A percentile compares a stretch with the other conserved stretches of the same genome.
phyloP scores from a whole-genome alignment of 495 filamentous ascomycete species.

The Neurospora sublineolata region DNA sequence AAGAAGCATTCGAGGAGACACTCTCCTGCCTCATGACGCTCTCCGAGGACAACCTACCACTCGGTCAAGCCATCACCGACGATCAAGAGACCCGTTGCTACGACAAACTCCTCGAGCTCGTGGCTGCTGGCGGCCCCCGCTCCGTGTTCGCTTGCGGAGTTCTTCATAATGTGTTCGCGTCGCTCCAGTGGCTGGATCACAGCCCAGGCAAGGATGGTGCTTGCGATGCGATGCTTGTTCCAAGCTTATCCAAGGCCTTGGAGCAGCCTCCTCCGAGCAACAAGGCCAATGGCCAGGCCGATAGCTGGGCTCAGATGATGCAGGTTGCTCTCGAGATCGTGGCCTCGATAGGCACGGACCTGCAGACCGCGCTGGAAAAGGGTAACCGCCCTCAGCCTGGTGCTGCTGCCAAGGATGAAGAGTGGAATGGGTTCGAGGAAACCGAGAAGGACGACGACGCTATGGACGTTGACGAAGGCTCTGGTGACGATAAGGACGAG shows the following conservation, averaged over 20 bases:
- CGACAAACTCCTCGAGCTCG: conserved; percentile 25
- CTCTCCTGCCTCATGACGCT: conserved; percentile 42
- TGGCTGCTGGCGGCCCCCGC: conserved; percentile 20
- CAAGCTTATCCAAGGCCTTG: conserved; percentile 28
- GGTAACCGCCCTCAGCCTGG: conserved; percentile 16
- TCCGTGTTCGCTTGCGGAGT: conserved; percentile 39
- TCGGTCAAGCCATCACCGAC: conserved; percentile 32
- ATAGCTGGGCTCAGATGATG: conserved; percentile 24
- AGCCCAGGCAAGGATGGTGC: conserved; percentile 33
- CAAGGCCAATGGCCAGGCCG: conserved; percentile 18
- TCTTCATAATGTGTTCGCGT: conserved; percentile 40
- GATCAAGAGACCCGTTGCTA: conserved; percentile 27
- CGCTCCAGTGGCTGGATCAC: conserved; percentile 36
- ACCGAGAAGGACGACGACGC: conserved; percentile 23
- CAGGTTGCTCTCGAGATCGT: conserved; percentile 43
- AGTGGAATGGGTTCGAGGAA: conserved; percentile 22
- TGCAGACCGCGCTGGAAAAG: conserved; percentile 35
- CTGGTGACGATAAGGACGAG: conserved; percentile 25
- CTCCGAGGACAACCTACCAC: conserved; percentile 41
- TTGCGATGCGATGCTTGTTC: conserved; percentile 37
- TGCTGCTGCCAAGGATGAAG: conserved; percentile 8
- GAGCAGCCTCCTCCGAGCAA: conserved; percentile 16
- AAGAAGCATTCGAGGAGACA: conserved; percentile 29
- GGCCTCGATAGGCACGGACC: conserved; percentile 46
- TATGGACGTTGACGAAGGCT: conserved; percentile 19